Conservation (phyloP, 352 stramenopile genomes). For the Globisporangium cylindrosporum region DNA sequence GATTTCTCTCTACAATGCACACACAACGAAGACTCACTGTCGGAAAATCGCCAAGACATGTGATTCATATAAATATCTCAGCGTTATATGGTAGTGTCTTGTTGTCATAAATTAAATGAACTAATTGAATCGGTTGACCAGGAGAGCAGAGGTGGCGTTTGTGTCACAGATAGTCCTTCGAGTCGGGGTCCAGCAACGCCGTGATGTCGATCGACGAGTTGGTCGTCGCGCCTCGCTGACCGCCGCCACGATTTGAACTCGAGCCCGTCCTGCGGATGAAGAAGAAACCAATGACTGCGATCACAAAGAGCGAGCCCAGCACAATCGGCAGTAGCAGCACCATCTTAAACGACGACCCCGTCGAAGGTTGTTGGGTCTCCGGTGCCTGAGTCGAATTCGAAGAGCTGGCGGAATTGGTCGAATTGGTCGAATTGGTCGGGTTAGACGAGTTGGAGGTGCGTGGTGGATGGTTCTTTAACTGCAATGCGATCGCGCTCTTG, state of each 20-base stretch:
- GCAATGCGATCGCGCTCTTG: not conserved
- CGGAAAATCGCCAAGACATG: not conserved
- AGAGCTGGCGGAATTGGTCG: not conserved
- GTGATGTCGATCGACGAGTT: slow-evolving; percentile 2
- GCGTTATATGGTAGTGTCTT: not conserved
- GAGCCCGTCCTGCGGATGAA: not conserved
- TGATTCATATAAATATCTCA: not conserved
- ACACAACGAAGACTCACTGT: not conserved
- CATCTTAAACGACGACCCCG: slow-evolving; percentile 5
- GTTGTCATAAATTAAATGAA: not conserved
- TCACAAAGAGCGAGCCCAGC: slow-evolving; percentile 4
- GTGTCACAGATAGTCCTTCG: not conserved
- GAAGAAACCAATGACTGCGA: slow-evolving; percentile 9
- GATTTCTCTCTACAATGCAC: not conserved
- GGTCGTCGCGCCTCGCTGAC: not conserved
- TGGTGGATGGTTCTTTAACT: not conserved
- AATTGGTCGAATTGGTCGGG: not conserved
- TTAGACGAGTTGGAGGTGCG: not conserved
- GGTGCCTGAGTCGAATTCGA: not conserved
- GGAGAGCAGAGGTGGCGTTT: no score
- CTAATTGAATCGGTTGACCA: no score
- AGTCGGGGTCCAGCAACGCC: not conserved
- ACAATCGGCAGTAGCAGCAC: slow-evolving; percentile 10
- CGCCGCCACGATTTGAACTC: no score
- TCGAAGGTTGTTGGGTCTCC: not conserved